phyloP scores from a whole-genome alignment of 2,329 filamentous ascomycete species.

The Colletotrichum sp. region DNA sequence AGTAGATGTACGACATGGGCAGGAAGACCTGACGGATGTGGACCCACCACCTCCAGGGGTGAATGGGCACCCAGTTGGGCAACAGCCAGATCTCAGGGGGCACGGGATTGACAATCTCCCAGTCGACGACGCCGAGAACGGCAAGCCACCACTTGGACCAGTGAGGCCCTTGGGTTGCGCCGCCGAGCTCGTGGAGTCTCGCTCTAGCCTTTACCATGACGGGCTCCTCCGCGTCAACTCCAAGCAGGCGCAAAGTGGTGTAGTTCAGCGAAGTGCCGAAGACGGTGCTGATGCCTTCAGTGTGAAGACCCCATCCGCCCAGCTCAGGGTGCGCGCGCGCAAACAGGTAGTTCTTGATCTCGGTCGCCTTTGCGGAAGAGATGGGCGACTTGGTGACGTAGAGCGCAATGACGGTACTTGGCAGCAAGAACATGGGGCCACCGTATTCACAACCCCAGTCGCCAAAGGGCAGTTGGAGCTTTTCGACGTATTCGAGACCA shows the following conservation, averaged over 20 bases:
- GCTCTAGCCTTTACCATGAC: conserved; percentile 85
- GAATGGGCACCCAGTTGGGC: conserved; percentile 87
- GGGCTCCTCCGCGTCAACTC: conserved; percentile 82
- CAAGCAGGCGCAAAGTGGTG: conserved; percentile 77
- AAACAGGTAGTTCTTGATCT: conserved; percentile 92
- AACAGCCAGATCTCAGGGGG: conserved; percentile 94
- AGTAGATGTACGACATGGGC: conserved; percentile 90
- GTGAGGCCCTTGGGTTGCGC: conserved; percentile 83
- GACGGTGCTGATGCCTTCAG: conserved; percentile 89
- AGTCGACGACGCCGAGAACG: conserved; percentile 80
- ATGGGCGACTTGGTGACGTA: conserved; percentile 90
- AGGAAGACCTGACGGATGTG: conserved; percentile 97
- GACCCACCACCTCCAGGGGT: conserved; percentile 97
- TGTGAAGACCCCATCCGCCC: conserved; percentile 97
- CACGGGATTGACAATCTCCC: conserved; percentile 94
- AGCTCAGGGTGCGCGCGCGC: conserved; percentile 84
- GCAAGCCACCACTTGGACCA: conserved; percentile 98
- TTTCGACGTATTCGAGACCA: conserved; percentile 85
- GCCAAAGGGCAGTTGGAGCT: conserved; percentile 85
- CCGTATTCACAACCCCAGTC: conserved; percentile 99
- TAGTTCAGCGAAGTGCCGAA: conserved; percentile 95
- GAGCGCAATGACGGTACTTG: conserved; percentile 84
- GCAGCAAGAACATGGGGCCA: conserved; percentile 93
- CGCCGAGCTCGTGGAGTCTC: conserved; percentile 83
- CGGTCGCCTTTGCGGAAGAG: conserved; percentile 77